Conservation (phyloP, 768 basidiomycete species). For the Podaxis sp. region DNA sequence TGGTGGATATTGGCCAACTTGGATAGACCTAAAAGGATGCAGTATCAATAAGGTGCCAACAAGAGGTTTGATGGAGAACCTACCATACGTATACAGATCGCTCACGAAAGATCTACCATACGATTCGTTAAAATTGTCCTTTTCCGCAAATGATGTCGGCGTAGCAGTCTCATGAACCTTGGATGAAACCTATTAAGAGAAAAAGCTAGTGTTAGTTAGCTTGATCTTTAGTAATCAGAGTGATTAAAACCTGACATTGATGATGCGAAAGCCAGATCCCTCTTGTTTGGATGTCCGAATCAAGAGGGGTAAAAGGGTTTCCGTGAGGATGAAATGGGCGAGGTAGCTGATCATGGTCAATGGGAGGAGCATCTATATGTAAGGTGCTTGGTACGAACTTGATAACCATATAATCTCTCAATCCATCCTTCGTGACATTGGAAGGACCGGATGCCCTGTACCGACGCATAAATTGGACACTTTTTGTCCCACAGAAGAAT, state of each 20-base stretch:
- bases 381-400: not conserved
- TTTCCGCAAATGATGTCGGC: constrained; percentile 22
- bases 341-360: constrained; percentile 36
- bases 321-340: constrained; percentile 52
- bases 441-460: constrained; percentile 6
- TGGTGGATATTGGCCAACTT: constrained; percentile 50
- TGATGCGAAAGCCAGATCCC: constrained; percentile 56
- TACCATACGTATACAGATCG: constrained; percentile 30
- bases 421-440: constrained; percentile 16
- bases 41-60: not conserved
- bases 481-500: not conserved
- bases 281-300: constrained; percentile 41
- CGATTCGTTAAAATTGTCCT: constrained; percentile 32
- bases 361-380: not conserved
- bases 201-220: not conserved
- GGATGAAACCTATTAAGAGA: constrained; percentile 27
- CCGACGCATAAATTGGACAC: not conserved
- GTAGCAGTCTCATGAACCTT: constrained; percentile 19
- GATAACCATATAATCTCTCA: constrained; percentile 10
- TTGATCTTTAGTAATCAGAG: not conserved
- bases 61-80: not conserved
- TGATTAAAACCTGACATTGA: constrained; percentile 39
- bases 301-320: constrained; percentile 48
- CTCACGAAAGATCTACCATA: constrained; percentile 20
- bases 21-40: constrained; percentile 31